A percentile compares a stretch with the other conserved stretches of the same genome.
These are phyloP conservation scores for Ganoderma lucidum DNA, from an alignment of 1,284 basidiomycete species.

Conservation along the genomic window DNA sequence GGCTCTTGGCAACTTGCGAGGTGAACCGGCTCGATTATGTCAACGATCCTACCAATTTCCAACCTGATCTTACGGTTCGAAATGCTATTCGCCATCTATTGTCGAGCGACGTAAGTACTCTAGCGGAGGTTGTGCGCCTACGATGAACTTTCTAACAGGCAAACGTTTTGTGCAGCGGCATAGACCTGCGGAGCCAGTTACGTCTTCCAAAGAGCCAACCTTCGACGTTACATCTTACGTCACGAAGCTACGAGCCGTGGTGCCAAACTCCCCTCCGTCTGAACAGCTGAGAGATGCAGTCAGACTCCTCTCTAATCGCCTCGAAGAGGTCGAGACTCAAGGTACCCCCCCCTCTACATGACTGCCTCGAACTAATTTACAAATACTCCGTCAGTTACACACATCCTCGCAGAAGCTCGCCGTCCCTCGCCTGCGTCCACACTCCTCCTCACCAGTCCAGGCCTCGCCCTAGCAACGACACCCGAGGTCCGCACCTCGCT, in stretches of 20 bases:
- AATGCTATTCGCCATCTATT: conserved; percentile 66
- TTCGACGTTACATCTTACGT: conserved; percentile 21
- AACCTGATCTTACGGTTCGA: conserved; percentile 71
- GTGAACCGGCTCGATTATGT: conserved; percentile 66
- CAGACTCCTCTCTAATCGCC: conserved; percentile 20
- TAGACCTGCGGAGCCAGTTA: not conserved
- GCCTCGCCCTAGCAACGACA: conserved; percentile 47
- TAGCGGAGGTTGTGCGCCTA: not conserved
- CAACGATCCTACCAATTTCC: conserved; percentile 73
- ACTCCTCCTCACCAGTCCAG: conserved; percentile 50
- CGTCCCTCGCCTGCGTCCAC: conserved; percentile 60
- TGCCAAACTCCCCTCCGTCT: conserved; percentile 12
- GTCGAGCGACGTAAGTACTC: conserved; percentile 12
- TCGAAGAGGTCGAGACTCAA: conserved; percentile 34
- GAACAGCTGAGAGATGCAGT: conserved; percentile 32
- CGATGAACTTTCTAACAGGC: not conserved
- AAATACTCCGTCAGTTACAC: conserved; percentile 31
- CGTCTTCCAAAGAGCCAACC: not conserved
- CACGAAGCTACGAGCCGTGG: conserved; percentile 17
- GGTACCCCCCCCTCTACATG: conserved; percentile 25
- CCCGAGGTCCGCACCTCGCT: conserved; percentile 52
- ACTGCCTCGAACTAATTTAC: not conserved
- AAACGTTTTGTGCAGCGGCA: not conserved
- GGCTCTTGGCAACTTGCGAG: conserved; percentile 78
- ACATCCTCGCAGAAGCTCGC: conserved; percentile 44